Evolutionary conservation across 2,329 filamentous ascomycete genomes (phyloP), one percentile per base, ranked within the genome.

Genomic region (Ceratocystiopsis sp.): DNA sequence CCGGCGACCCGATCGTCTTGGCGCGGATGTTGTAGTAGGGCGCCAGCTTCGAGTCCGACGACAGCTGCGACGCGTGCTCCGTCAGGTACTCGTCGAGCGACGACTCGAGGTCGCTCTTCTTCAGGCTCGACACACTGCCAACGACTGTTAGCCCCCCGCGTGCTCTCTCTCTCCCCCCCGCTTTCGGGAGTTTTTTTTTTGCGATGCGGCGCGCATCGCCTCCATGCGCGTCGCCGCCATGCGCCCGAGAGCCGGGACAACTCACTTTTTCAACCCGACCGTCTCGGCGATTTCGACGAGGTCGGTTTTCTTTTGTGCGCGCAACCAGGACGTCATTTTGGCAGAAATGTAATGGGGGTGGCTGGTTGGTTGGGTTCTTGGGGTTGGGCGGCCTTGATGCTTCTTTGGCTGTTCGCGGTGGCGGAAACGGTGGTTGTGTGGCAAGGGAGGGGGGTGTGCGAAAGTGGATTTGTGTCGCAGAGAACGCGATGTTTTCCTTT

Each of bases 251-350:
- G 19, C 19, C 19, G 19, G 19, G 9, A 8, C 21, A 2, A 29
- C 25, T 29, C 75, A 93, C 85, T 82, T 73, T 57, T 74, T 69
- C 43, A 89, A 66, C 46, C 80, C 80, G 48, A 82, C 71, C 39
- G 69, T 64, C 51, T 83, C 73, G 46, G 84, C 84, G 48, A 93
- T 68, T 49, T 83, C 79, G 53, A 75, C 61, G 45, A 94, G 73
- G 50, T 89, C 84, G 53, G 69, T 70, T 70, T 93, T 93, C 66
- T 82, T 80, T 71, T 91, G 82, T 59, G 73, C 71, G 61, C 78
- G 73, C 58, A 94, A 70, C 75, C 82, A 93, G 53, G 76, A 74
- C 17, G 50, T 46, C 50, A 51, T 51, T 36, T 43, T 48, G 42
- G 32, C 35, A 10, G 9, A 36, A 17, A 17, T 32, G 25, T 8